Evolutionary conservation across 306 rosid genomes (phyloP), one percentile per base, ranked within the genome.

Genomic region (Gillenia trifoliata): DNA sequence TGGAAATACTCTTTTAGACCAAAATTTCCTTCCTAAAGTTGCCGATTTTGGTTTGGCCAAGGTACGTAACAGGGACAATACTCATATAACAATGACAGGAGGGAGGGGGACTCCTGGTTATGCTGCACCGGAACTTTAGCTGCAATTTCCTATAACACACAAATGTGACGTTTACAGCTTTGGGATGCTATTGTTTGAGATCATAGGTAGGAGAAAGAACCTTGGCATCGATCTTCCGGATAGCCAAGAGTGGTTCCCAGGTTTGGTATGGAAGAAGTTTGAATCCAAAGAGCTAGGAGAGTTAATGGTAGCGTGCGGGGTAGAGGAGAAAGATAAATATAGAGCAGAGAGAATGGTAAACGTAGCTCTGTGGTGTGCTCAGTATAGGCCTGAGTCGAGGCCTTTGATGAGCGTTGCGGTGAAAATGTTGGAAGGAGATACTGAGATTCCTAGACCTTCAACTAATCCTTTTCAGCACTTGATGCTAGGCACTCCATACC

Each of bases 21-120:
- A 20, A 49, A 73, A 60, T 30, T 64, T 61, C 7, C 0, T 41
- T 47, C 70, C 61, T 0, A 83, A 83, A 66, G 91, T 88, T 8
- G 88, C 81, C 36, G 91, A 88, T 77, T 85, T 85, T 7, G 86
- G 89, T 40, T 84, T 88, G 70, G 89, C 89, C 31, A 83, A 83
- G 75, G 85, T 81, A 11, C 76, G 75, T 25, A 78, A 79, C 11
- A 9, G 83, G 66, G 86, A 85, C 26, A 79, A 71, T 26, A 83
- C 84, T 59, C 86, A 79, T 25, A 43, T 85, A 0, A 20, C 68
- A 3, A 76, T 88, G 81, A 80, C 83, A 4, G 83, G 77, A 26
- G 82, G 83, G 1, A 76, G 91, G 56, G 91, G 91, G 12, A 85
- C 89, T 29, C 87, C 81, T 0, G 91, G 87, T 5, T 87, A 85